These are phyloP conservation scores for Saccharomycopsis fodiens DNA, from an alignment of 805 yeast species.

Conservation along the genomic window DNA sequence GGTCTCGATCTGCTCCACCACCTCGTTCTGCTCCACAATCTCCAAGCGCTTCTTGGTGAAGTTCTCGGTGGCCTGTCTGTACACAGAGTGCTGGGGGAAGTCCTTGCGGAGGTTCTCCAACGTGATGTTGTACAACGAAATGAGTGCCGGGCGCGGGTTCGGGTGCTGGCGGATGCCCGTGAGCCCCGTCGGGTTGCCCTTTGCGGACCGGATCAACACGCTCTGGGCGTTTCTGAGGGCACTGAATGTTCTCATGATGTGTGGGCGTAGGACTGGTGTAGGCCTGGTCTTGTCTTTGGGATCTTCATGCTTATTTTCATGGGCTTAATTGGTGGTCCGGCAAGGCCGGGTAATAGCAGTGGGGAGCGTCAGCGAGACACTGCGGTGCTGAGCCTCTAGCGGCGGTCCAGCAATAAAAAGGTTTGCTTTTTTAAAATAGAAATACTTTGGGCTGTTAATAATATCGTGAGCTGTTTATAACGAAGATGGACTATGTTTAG, in stretches of 20 bases:
- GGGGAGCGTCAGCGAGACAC: neutral
- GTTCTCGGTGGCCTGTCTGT: slow-evolving; percentile 65
- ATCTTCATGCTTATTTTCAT: no score
- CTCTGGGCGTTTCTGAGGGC: slow-evolving; percentile 18
- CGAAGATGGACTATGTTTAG: no score
- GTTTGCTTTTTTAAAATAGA: no score
- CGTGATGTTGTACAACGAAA: slow-evolving; percentile 64
- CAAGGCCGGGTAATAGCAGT: neutral
- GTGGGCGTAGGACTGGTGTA: no score
- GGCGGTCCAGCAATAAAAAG: neutral
- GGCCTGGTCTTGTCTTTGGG: no score
- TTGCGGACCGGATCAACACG: slow-evolving; percentile 20
- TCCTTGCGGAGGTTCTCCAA: slow-evolving; percentile 47
- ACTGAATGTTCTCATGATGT: slow-evolving; percentile 17
- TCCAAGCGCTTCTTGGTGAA: slow-evolving; percentile 62
- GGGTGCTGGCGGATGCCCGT: slow-evolving; percentile 78
- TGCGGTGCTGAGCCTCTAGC: neutral
- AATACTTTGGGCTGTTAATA: no score
- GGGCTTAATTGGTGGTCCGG: no score
- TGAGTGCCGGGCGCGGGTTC: slow-evolving; percentile 72
- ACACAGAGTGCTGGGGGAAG: slow-evolving; percentile 68
- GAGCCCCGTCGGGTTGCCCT: slow-evolving; percentile 73
- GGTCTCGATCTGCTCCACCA: slow-evolving; percentile 58
- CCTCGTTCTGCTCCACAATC: slow-evolving; percentile 56
- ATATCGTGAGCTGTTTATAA: no score